Percentiles rank a stretch among this genome's conserved stretches.
phyloP scores from a whole-genome alignment of 108 stramenopile genomes.

The Conticribra weissflogii region DNA sequence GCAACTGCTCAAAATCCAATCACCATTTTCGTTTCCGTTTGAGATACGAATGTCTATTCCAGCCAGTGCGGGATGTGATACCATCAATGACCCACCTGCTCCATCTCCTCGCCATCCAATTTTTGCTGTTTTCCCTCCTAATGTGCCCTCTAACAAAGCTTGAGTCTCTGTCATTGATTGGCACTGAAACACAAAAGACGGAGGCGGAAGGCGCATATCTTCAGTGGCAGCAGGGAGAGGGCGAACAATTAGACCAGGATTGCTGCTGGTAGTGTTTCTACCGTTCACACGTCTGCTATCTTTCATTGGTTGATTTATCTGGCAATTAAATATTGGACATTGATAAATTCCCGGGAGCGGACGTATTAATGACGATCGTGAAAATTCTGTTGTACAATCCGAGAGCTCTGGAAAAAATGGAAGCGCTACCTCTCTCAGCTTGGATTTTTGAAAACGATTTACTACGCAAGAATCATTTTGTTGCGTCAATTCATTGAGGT shows the following conservation, averaged over 20 bases:
- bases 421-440: conserved; percentile 35
- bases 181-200: conserved; percentile 74
- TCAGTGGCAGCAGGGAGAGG: conserved; percentile 76
- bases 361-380: conserved; percentile 23
- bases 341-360: conserved; percentile 46
- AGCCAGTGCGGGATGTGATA: conserved; percentile 55
- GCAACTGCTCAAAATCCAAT: conserved; percentile 52
- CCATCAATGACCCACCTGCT: conserved; percentile 62
- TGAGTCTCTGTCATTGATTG: conserved; percentile 16
- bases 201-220: conserved; percentile 64
- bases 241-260: conserved; percentile 50
- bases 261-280: conserved; percentile 2
- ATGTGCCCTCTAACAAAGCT: conserved; percentile 12
- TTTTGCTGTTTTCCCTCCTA: conserved; percentile 45
- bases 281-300: too few species aligned
- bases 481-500: neutral
- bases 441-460: neutral
- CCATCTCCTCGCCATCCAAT: conserved; percentile 63
- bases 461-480: neutral
- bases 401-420: conserved; percentile 39
- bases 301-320: too few species aligned
- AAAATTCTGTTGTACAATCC: conserved; percentile 14
- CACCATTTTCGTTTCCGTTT: neutral
- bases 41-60: conserved; percentile 70
- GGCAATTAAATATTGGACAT: conserved; percentile 1